Evolutionary conservation across 305 asterid genomes (phyloP).

Genomic region (Solanum hybrid): DNA sequence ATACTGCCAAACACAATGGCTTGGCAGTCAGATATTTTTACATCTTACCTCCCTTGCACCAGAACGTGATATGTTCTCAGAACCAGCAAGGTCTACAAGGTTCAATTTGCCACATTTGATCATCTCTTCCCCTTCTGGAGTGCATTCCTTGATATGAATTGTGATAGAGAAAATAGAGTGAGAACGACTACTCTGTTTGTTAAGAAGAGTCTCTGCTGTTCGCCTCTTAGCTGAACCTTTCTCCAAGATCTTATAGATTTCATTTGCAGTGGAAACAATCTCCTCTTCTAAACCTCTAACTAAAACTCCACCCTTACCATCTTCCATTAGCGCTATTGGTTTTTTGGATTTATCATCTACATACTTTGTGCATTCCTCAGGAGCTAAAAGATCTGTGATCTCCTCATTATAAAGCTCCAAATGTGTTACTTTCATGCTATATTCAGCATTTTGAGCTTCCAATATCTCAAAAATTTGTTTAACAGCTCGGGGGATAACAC

Average conservation of each 20-base stretch:
- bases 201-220: constrained; percentile 97
- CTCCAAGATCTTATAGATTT: constrained; percentile 85
- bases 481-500: constrained; percentile 99
- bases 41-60: constrained; percentile 93
- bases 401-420: constrained; percentile 95
- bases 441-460: constrained; percentile 92
- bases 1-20: background rate
- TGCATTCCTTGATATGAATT: constrained; percentile 91
- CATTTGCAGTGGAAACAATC: constrained; percentile 86
- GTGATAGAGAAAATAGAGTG: constrained; percentile 96
- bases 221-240: constrained; percentile 98
- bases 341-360: constrained; percentile 84
- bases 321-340: constrained; percentile 98
- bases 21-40: background rate
- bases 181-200: constrained; percentile 98
- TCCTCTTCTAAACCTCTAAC: constrained; percentile 99
- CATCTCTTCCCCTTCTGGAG: constrained; percentile 99
- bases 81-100: constrained; percentile 98
- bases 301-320: constrained; percentile 94
- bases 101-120: constrained; percentile 95
- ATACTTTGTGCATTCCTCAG: constrained; percentile 70
- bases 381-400: constrained; percentile 91
- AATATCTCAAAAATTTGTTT: constrained; percentile 79
- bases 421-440: constrained; percentile 92
- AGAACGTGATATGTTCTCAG: constrained; percentile 96